Conservation (phyloP, 805 yeast species). For the Yamadazyma sp. region DNA sequence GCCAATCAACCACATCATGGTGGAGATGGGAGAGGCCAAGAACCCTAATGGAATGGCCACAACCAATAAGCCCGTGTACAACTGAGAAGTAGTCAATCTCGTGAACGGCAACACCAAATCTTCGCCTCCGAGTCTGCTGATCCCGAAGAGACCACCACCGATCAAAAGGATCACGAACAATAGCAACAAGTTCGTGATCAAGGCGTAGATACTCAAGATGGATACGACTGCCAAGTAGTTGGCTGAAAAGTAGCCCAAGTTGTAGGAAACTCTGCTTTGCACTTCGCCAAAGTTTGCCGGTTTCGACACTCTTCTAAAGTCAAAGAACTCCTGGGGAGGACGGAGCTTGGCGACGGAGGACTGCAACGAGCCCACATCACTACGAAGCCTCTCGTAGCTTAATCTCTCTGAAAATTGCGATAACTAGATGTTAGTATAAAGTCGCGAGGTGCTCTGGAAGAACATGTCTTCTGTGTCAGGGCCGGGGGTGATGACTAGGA, state of each 20-base stretch:
- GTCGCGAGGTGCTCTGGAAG: no score
- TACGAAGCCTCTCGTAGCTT: constrained; percentile 38
- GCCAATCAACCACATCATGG: constrained; percentile 89
- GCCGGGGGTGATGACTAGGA: no score
- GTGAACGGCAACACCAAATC: constrained; percentile 79
- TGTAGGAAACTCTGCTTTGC: constrained; percentile 85
- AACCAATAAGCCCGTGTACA: constrained; percentile 79
- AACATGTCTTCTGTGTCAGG: no score
- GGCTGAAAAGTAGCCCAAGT: constrained; percentile 81
- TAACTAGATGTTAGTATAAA: constrained; percentile 11
- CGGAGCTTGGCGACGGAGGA: constrained; percentile 67
- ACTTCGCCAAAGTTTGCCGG: constrained; percentile 88
- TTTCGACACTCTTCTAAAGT: constrained; percentile 82
- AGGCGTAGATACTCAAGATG: constrained; percentile 75
- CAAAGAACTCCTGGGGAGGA: constrained; percentile 93
- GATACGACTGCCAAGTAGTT: constrained; percentile 78
- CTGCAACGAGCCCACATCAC: constrained; percentile 56
- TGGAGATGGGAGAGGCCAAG: constrained; percentile 84
- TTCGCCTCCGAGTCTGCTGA: constrained; percentile 74
- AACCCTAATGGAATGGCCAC: constrained; percentile 80
- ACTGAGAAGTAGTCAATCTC: constrained; percentile 69
- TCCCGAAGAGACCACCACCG: constrained; percentile 73
- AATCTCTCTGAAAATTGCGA: constrained; percentile 17
- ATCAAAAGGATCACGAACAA: constrained; percentile 78
- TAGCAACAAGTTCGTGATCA: constrained; percentile 80